Conservation (phyloP, 1,139 yeast species). For the Sugiyamaella sp. region DNA sequence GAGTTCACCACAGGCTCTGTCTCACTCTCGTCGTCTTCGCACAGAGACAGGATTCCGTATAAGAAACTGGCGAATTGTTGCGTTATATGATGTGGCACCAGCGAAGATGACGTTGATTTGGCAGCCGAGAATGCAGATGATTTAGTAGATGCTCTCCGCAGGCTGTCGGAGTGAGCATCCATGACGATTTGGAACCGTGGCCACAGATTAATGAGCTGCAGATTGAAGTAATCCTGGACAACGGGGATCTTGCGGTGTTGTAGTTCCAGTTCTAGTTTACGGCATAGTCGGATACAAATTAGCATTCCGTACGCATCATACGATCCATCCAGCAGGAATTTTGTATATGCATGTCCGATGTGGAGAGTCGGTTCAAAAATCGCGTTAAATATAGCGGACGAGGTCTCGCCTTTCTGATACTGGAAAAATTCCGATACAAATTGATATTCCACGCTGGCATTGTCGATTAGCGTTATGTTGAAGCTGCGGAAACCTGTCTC, state of each 20-base stretch:
- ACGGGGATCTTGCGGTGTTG: constrained; percentile 71
- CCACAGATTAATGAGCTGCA: constrained; percentile 71
- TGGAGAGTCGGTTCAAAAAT: constrained; percentile 57
- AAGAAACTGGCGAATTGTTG: constrained; percentile 78
- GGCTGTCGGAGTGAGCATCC: constrained; percentile 73
- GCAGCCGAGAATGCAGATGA: constrained; percentile 35
- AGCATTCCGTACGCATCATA: constrained; percentile 80
- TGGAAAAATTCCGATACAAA: constrained; percentile 74
- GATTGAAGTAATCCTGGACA: constrained; percentile 71
- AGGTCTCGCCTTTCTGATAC: constrained; percentile 48
- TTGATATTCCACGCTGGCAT: constrained; percentile 74
- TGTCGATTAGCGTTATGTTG: constrained; percentile 73
- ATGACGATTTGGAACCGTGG: constrained; percentile 79
- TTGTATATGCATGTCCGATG: constrained; percentile 53
- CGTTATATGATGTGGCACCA: constrained; percentile 67
- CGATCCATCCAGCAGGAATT: constrained; percentile 51
- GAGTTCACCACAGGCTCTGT: constrained; percentile 75
- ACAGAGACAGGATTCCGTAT: constrained; percentile 68
- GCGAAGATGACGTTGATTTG: constrained; percentile 39
- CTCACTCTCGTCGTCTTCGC: constrained; percentile 39
- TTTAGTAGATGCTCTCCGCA: constrained; percentile 50
- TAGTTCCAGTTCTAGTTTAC: constrained; percentile 61
- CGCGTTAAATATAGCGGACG: constrained; percentile 49
- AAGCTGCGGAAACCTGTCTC: constrained; percentile 77
- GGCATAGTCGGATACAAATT: constrained; percentile 74